These are phyloP conservation scores for Cryptosporidium muris DNA, from an alignment of 169 alveolate genomes.

Conservation along the genomic window DNA sequence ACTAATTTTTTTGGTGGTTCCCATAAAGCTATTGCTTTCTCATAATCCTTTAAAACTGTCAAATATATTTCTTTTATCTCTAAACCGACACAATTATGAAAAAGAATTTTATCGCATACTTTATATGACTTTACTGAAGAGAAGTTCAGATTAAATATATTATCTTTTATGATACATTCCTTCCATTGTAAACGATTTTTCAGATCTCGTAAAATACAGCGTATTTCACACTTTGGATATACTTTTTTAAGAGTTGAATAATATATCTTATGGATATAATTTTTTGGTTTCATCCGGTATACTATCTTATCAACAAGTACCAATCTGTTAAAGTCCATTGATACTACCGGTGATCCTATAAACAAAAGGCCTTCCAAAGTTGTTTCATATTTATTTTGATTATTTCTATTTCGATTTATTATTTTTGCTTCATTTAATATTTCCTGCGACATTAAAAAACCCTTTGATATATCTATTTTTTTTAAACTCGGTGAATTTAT, in stretches of 20 bases:
- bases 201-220: slow-evolving; percentile 15
- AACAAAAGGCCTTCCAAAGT: too few species aligned
- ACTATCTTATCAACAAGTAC: slow-evolving; percentile 7
- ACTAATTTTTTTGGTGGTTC: too few species aligned
- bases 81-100: slow-evolving; percentile 58
- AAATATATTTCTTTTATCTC: slow-evolving; percentile 5
- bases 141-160: background rate
- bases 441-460: slow-evolving; percentile 12
- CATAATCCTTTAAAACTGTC: too few species aligned
- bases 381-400: background rate
- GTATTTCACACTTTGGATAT: slow-evolving; percentile 53
- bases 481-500: too few species aligned
- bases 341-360: slow-evolving; percentile 46
- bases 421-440: background rate
- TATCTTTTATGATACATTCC: slow-evolving; percentile 6
- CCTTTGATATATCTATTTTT: background rate
- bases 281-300: background rate
- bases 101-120: slow-evolving; percentile 30
- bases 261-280: background rate
- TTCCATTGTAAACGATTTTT: slow-evolving; percentile 55
- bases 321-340: slow-evolving; percentile 13
- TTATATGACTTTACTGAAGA: background rate
- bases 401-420: background rate
- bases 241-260: background rate
- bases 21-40: too few species aligned